phyloP scores from a whole-genome alignment of 352 stramenopile genomes.

The Blastocystis sp. region DNA sequence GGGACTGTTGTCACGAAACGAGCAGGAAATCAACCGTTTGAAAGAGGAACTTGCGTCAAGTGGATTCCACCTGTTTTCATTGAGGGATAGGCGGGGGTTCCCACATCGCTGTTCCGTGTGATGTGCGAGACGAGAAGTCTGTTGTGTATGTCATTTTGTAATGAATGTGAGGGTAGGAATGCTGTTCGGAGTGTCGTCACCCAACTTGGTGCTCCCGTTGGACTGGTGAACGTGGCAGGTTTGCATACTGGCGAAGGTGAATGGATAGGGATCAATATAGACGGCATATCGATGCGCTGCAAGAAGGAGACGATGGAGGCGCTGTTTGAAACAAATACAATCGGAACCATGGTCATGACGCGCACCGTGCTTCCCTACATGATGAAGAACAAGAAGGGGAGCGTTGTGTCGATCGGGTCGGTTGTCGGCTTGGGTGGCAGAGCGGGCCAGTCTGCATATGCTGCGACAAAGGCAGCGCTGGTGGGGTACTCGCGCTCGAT shows the following conservation, averaged over 20 bases:
- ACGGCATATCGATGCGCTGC: slow-evolving; percentile 9
- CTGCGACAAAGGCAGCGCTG: slow-evolving; percentile 83
- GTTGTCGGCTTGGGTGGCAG: slow-evolving; percentile 83
- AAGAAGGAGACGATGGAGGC: slow-evolving; percentile 28
- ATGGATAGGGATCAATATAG: slow-evolving; percentile 47
- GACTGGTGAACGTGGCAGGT: slow-evolving; percentile 60
- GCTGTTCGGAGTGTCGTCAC: not conserved
- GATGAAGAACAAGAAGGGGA: slow-evolving; percentile 65
- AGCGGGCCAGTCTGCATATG: slow-evolving; percentile 84
- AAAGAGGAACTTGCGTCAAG: not conserved
- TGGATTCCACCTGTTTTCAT: not conserved
- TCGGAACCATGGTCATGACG: slow-evolving; percentile 47
- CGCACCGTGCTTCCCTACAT: slow-evolving; percentile 57
- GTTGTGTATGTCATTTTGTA: not conserved
- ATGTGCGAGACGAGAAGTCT: slow-evolving; percentile 39
- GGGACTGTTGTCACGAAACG: slow-evolving; percentile 24
- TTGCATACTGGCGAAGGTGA: not conserved
- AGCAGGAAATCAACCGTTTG: slow-evolving; percentile 11
- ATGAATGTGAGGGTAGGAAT: not conserved
- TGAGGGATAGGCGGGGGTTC: not conserved
- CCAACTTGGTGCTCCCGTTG: slow-evolving; percentile 8
- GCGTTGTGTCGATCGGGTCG: slow-evolving; percentile 84
- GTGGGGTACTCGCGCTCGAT: slow-evolving; percentile 83
- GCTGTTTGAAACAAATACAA: slow-evolving; percentile 51
- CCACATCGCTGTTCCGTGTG: slow-evolving; percentile 19